Base-by-base conservation (phyloP, 75 land plant species). In the Pinus taeda region DNA sequence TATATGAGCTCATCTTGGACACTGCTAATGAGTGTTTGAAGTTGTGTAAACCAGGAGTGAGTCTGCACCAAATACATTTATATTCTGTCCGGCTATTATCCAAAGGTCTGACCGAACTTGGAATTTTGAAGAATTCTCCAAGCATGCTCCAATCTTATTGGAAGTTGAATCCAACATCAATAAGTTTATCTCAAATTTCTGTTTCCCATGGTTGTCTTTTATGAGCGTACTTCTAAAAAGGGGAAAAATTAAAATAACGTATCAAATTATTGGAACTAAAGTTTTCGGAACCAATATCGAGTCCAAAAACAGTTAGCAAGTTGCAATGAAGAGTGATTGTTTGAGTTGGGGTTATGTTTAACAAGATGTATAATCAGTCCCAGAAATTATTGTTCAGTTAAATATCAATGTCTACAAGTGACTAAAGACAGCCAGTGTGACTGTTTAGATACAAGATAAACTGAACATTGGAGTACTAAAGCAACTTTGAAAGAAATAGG, bases 111-210 rank as follows among this genome's bases (percentile, higher is more conserved):
- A 82, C 70, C 58, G 82, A 85, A 55, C 65, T 93, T 66, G 91
- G 93, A 29, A 81, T 93, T 82, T 57, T 90, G 79, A 88, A 84
- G 75, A 76, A 75, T 57, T 57, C 49, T 39, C 29, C 15, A 33
- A 78, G 21, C 15, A 61, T 24, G 60, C 39, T 17, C 14, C 8
- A 69, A 36, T 74, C 63, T 30, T 89, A 83, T 76, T 53, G 82
- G 59, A 78, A 88, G 65, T 75, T 91, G 22, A 93, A 93, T 78
- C 95, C 95, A 75, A 93, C 95, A 71, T 81, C 79, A 36, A 89
- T 91, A 82, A 93, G 95, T 92, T 36, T 39, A 36, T 60, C 22
- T 18, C 21, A 4, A 15, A 37, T 6, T 30, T 39, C 21, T 37
- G 17, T 69, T 39, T 39, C 13, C 42, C 6, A 20, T 37, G 4